These are phyloP conservation scores for Cutaneotrichosporon cutaneum DNA, from an alignment of 1,284 basidiomycete genomes.

Conservation along the genomic window DNA sequence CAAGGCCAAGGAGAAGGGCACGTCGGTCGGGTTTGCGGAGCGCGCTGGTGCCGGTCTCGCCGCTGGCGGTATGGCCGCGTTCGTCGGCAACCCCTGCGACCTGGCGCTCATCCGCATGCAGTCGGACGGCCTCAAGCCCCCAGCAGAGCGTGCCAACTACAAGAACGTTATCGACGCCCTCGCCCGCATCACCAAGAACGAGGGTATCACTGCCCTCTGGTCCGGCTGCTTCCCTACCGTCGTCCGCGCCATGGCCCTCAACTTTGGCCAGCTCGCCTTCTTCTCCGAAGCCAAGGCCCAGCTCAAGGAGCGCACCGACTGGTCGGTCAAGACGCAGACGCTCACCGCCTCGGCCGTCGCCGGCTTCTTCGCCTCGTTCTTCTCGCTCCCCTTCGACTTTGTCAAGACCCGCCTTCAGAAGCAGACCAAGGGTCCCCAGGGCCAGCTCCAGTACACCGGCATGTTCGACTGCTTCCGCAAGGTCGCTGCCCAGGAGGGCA, in stretches of 20 bases:
- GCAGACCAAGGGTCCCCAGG: constrained; percentile 9
- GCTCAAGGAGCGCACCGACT: constrained; percentile 6
- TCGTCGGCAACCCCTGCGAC: constrained; percentile 11
- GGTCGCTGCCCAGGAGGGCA: constrained; percentile 5
- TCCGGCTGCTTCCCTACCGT: constrained; percentile 8
- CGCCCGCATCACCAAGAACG: neutral
- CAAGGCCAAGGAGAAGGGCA: constrained; percentile 1
- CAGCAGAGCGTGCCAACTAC: constrained; percentile 5
- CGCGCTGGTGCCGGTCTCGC: constrained; percentile 7
- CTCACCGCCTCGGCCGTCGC: constrained; percentile 5
- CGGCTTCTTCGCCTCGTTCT: constrained; percentile 14
- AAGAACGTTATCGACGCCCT: constrained; percentile 7
- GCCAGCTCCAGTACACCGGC: constrained; percentile 9
- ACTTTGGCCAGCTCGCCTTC: constrained; percentile 14
- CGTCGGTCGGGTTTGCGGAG: neutral
- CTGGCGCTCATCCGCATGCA: constrained; percentile 13
- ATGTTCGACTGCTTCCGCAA: constrained; percentile 10
- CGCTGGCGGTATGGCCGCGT: constrained; percentile 8
- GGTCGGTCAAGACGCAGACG: neutral
- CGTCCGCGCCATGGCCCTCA: constrained; percentile 14
- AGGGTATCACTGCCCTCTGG: constrained; percentile 9
- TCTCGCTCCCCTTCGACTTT: constrained; percentile 13
- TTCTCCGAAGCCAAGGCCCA: constrained; percentile 10
- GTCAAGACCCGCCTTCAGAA: constrained; percentile 11
- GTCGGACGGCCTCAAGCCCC: constrained; percentile 15